Conservation (phyloP, 2,329 filamentous ascomycete genomes). For the Alternaria sp. region DNA sequence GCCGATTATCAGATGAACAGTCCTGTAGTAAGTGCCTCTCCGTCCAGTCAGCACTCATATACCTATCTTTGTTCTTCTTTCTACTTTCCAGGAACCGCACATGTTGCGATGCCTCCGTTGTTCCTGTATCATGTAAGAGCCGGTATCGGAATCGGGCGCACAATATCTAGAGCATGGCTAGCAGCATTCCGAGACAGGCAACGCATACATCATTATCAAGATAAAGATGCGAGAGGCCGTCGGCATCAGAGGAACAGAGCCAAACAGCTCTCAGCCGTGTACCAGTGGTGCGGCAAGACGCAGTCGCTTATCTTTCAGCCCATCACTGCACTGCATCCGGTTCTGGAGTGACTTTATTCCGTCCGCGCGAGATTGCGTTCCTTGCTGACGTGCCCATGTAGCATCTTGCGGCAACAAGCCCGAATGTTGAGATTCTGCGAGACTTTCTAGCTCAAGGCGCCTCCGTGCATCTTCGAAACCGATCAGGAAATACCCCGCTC, state of each 20-base stretch:
- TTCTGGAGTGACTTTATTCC: constrained; percentile 37
- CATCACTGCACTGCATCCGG: constrained; percentile 24
- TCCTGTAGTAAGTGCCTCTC: constrained; percentile 53
- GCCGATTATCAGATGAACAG: constrained; percentile 86
- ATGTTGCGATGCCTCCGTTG: constrained; percentile 13
- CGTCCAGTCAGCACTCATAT: constrained; percentile 32
- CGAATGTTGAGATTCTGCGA: constrained; percentile 64
- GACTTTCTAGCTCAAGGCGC: constrained; percentile 65
- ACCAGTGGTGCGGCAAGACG: constrained; percentile 34
- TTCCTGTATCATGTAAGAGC: constrained; percentile 24
- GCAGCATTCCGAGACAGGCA: constrained; percentile 32
- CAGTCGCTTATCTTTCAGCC: constrained; percentile 44
- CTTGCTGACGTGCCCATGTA: constrained; percentile 46
- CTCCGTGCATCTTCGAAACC: constrained; percentile 68
- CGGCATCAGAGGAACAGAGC: constrained; percentile 32
- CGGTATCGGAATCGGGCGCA: constrained; percentile 39
- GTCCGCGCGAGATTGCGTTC: constrained; percentile 39
- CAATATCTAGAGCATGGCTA: constrained; percentile 21
- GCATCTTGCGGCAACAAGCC: constrained; percentile 67
- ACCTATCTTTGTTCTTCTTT: constrained; percentile 33
- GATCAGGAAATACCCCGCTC: constrained; percentile 65
- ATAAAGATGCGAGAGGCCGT: constrained; percentile 38
- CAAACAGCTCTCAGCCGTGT: constrained; percentile 32
- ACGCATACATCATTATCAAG: constrained; percentile 38
- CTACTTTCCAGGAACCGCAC: constrained; percentile 23